Base-by-base conservation (phyloP, 2,329 filamentous ascomycete species). In the Aspergillus pseudonomiae region DNA sequence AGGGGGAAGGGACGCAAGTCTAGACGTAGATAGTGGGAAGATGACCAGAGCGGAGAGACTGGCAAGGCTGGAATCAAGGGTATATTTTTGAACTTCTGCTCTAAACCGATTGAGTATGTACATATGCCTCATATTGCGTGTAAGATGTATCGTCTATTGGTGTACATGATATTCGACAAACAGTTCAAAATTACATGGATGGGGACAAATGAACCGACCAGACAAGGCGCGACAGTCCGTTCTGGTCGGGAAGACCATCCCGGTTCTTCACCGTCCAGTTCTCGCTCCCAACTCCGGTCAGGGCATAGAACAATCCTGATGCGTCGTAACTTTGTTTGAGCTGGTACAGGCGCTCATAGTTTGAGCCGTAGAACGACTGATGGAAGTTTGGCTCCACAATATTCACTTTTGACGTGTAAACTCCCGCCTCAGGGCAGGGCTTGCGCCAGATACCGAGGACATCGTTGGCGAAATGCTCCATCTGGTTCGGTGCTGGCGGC, bases 301-400 rank as follows among this genome's bases (percentile, higher is more conserved):
- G 71, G 1, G 77, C 82, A 63, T 84, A 87, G 60, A 88, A 84
- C 7, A 87, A 62, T 2, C 72, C 68, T 0, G 75, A 69, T 0
- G 82, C 82, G 65, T 88, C 86, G 67, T 82, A 86, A 69, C 79
- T 82, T 39, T 75, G 69, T 79, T 88, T 88, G 34, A 87, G 76
- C 16, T 61, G 46, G 24, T 67, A 71, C 50, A 77, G 59, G 0
- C 69, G 68, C 0, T 48, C 48, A 52, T 77, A 77, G 61, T 74
- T 73, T 0, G 56, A 60, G 7, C 73, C 74, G 26, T 73, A 77
- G 61, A 75, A 77, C 0, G 73, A 65, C 61, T 70, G 63, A 64
- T 77, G 69, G 67, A 74, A 77, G 52, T 72, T 53, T 2, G 75
- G 73, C 62, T 77, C 73, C 34, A 67, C 73, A 56, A 82, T 81